Evolutionary conservation across 2,329 filamentous ascomycete species (phyloP), one percentile per base, ranked within the genome.

Genomic region (Exophiala xenobiotica): DNA sequence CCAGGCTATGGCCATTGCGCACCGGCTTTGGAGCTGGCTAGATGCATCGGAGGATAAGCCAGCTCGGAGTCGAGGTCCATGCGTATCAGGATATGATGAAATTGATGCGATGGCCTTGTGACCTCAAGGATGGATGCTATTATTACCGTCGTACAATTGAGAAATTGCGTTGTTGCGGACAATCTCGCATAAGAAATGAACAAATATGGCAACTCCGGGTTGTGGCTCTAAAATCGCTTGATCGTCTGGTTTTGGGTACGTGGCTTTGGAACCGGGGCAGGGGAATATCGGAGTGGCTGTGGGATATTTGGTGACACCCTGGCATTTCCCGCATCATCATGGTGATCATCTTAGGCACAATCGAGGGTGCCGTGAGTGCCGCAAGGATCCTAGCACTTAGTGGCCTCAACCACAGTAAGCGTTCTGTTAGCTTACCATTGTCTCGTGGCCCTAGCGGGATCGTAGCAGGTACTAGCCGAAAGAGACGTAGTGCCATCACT

Each of bases 161-260:
- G 45, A 48, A 40, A 49, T 49, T 41, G 37, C 14, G 20, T 11
- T 27, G 23, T 29, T 20, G 27, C 18, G 45, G 5, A 49, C 23
- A 49, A 49, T 49, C 23, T 47, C 43, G 49, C 43, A 23, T 40
- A 33, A 33, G 37, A 39, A 20, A 47, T 47, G 44, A 47, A 40
- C 38, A 40, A 40, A 40, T 40, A 40, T 40, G 23, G 38, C 9
- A 40, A 24, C 22, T n/a, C 16, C 22, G 38, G 18, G 22, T 11
- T 2, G 38, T 7, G 4, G 38, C 14, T 40, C 31, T 18, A 20
- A 40, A 40, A 40, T 24, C 19, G 20, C 20, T 14, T 40, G 38
- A 22, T 23, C 19, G 19, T 20, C 18, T 7, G 14, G 11, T 11
- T 37, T 49, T 29, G 29, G 22, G 29, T 18, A 23, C 20, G 42